These are phyloP conservation scores for Lactarius quietus DNA, from an alignment of 768 basidiomycete species.

Conservation along the genomic window DNA sequence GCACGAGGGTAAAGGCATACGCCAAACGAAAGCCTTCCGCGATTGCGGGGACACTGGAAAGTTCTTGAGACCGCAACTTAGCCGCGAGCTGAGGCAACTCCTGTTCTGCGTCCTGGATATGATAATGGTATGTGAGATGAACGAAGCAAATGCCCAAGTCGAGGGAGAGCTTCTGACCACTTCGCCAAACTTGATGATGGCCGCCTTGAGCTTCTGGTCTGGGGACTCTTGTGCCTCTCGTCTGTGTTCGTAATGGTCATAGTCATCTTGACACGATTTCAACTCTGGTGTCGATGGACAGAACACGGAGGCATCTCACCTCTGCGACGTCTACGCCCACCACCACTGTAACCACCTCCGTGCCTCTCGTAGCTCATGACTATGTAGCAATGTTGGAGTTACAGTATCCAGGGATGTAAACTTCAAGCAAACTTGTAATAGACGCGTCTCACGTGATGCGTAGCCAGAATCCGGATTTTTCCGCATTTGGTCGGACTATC, in stretches of 20 bases:
- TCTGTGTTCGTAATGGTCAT: constrained; percentile 55
- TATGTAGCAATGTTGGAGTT: background rate
- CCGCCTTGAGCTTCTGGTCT: constrained; percentile 62
- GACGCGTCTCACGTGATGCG: constrained; percentile 10
- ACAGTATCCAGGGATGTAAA: background rate
- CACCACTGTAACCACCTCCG: constrained; percentile 34
- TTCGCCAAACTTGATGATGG: constrained; percentile 75
- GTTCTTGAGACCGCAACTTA: constrained; percentile 57
- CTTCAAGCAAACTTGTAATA: background rate
- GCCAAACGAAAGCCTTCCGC: constrained; percentile 74
- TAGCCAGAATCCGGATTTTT: background rate
- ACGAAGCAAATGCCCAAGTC: constrained; percentile 1
- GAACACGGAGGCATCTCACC: constrained; percentile 26
- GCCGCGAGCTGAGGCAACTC: constrained; percentile 65
- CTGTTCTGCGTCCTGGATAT: constrained; percentile 58
- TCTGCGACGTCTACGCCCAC: constrained; percentile 25
- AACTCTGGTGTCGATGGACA: constrained; percentile 6
- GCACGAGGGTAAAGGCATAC: constrained; percentile 35
- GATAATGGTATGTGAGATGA: background rate
- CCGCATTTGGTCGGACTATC: constrained; percentile 5
- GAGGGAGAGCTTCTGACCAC: constrained; percentile 52
- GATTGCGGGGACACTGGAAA: constrained; percentile 56
- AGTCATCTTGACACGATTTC: constrained; percentile 49
- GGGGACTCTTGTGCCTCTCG: constrained; percentile 64
- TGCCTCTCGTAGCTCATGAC: constrained; percentile 58